These are phyloP conservation scores for Termitomyces sp. DNA, from an alignment of 1,284 basidiomycete genomes.

Conservation along the genomic window DNA sequence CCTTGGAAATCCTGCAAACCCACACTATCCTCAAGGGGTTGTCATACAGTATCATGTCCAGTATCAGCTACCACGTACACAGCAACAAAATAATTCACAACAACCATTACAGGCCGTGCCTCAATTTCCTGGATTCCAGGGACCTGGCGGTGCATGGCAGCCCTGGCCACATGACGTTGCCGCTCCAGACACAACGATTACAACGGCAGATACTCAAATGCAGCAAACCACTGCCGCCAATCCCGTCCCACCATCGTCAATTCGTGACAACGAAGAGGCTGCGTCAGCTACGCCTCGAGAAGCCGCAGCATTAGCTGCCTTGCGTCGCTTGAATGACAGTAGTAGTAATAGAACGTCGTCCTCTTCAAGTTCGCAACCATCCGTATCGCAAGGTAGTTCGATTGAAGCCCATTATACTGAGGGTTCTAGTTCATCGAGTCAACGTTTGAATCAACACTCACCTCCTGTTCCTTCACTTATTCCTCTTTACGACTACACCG, in stretches of 20 bases:
- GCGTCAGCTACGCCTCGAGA: conserved; percentile 28
- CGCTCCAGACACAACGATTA: not conserved
- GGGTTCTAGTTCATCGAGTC: not conserved
- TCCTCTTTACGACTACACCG: conserved; percentile 42
- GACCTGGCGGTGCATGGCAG: conserved; percentile 60
- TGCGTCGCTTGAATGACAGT: conserved; percentile 28
- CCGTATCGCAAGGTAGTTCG: conserved; percentile 8
- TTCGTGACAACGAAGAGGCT: conserved; percentile 7
- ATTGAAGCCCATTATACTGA: not conserved
- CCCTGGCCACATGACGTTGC: conserved; percentile 37
- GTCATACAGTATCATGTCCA: conserved; percentile 57
- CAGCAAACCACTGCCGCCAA: not conserved
- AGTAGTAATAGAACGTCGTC: conserved; percentile 7
- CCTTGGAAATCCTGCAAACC: conserved; percentile 21
- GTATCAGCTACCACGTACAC: conserved; percentile 35
- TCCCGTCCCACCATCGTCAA: not conserved
- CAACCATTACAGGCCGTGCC: conserved; percentile 36
- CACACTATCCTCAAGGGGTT: conserved; percentile 27
- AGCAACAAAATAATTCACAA: conserved; percentile 24
- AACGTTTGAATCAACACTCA: not conserved
- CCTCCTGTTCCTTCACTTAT: conserved; percentile 41
- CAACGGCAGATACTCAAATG: not conserved
- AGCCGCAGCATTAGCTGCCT: conserved; percentile 41
- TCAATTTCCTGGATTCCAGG: conserved; percentile 51
- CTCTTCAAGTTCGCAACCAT: conserved; percentile 5